These are phyloP conservation scores for Phytophthora pseudosyringae DNA, from an alignment of 352 stramenopile species.

Conservation along the genomic window DNA sequence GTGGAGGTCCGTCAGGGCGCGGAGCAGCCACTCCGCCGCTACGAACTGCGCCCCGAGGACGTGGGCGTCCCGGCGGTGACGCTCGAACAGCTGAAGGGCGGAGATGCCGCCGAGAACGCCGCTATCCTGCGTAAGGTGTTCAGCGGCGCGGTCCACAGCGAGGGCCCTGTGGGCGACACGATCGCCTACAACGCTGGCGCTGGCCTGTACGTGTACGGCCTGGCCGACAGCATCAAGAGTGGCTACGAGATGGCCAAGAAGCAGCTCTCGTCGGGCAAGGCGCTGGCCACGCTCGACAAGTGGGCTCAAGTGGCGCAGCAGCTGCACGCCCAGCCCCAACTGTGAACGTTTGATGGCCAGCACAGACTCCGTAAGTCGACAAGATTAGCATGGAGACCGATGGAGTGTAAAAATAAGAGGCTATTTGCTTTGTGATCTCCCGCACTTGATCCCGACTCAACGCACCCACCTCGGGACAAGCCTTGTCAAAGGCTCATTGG, in stretches of 20 bases:
- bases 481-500: slow-evolving; percentile 11
- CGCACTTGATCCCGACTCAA: slow-evolving; percentile 17
- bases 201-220: slow-evolving; percentile 97
- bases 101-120: slow-evolving; percentile 95
- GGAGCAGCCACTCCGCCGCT: slow-evolving; percentile 49
- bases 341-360: slow-evolving; percentile 32
- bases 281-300: slow-evolving; percentile 66
- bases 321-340: slow-evolving; percentile 44
- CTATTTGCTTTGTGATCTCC: slow-evolving; percentile 24
- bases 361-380: slow-evolving; percentile 23
- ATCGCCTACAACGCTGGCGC: slow-evolving; percentile 98
- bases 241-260: slow-evolving; percentile 86
- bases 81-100: slow-evolving; percentile 95
- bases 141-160: slow-evolving; percentile 83
- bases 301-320: slow-evolving; percentile 65
- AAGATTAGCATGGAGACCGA: slow-evolving; percentile 34
- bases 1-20: slow-evolving; percentile 70
- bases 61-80: slow-evolving; percentile 93
- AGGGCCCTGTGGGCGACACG: slow-evolving; percentile 96
- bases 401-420: slow-evolving; percentile 41
- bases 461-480: slow-evolving; percentile 1
- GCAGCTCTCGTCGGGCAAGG: slow-evolving; percentile 73
- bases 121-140: slow-evolving; percentile 91
- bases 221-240: slow-evolving; percentile 87
- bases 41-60: slow-evolving; percentile 55